A percentile compares a stretch with the other conserved stretches of the same genome.
Conservation (phyloP, 2,329 filamentous ascomycete species). For the Colletotrichum karsti region DNA sequence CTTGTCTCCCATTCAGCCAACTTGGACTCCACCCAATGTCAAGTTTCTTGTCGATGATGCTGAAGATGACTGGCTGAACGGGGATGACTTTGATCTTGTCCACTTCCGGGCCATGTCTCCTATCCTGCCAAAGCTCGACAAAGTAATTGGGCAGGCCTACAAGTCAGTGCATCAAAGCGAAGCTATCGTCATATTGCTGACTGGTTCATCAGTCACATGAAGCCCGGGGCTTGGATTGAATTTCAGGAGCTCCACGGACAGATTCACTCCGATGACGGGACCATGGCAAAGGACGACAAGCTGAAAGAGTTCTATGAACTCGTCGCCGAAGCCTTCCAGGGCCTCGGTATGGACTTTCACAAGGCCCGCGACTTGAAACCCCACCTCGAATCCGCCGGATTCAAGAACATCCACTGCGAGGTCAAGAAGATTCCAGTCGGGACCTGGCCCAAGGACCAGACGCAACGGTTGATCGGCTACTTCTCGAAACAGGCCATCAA, state of each 20-base stretch:
- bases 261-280: constrained; percentile 52
- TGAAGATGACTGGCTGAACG: constrained; percentile 64
- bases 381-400: constrained; percentile 50
- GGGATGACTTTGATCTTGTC: constrained; percentile 64
- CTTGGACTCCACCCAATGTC: constrained; percentile 67
- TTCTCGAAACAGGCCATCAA: constrained; percentile 54
- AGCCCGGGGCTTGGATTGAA: constrained; percentile 60
- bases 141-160: constrained; percentile 51
- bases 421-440: constrained; percentile 55
- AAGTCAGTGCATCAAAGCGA: constrained; percentile 34
- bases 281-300: constrained; percentile 50
- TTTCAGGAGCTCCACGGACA: constrained; percentile 54
- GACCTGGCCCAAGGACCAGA: constrained; percentile 51
- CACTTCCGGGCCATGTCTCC: constrained; percentile 58
- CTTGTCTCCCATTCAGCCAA: constrained; percentile 55
- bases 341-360: constrained; percentile 43
- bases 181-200: constrained; percentile 30
- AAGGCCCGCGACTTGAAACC: constrained; percentile 41
- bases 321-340: constrained; percentile 36
- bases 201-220: constrained; percentile 42
- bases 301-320: constrained; percentile 38
- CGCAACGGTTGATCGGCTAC: constrained; percentile 49
- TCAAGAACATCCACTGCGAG: constrained; percentile 50
- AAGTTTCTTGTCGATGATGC: constrained; percentile 70
- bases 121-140: constrained; percentile 58